phyloP scores from a whole-genome alignment of 371 early-diverging fungal species.

The Dichotomocladium elegans region DNA sequence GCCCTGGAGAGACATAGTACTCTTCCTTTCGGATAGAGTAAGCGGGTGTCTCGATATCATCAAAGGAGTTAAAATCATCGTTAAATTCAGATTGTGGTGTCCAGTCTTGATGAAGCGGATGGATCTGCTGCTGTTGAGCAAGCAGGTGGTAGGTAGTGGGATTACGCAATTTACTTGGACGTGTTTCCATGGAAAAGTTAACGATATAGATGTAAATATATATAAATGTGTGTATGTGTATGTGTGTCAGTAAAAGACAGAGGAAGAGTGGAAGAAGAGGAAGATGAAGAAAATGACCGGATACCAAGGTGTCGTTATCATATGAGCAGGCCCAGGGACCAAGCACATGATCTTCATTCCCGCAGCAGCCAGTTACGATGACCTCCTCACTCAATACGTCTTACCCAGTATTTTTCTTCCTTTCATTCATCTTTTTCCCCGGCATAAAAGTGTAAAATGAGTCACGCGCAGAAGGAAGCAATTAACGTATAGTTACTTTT shows the following conservation, averaged over 20 bases:
- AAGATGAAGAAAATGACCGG: neutral
- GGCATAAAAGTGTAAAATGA: too few relatives aligned
- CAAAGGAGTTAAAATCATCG: conserved; percentile 10
- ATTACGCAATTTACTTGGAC: conserved; percentile 10
- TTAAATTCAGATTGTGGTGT: neutral
- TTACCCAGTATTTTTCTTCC: too few relatives aligned
- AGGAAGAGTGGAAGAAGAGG: neutral
- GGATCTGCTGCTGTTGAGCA: conserved; percentile 7
- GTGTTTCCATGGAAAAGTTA: neutral
- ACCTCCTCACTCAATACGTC: too few relatives aligned
- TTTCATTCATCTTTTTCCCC: too few relatives aligned
- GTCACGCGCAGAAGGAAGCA: too few relatives aligned
- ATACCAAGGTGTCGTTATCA: too few relatives aligned
- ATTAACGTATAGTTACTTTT: too few relatives aligned
- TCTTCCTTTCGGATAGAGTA: neutral
- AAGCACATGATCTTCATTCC: neutral
- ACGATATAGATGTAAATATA: neutral
- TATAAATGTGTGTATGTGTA: neutral
- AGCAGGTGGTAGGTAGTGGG: conserved; percentile 9
- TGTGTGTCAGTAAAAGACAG: conserved; percentile 1
- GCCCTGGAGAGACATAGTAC: neutral
- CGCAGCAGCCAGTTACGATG: too few relatives aligned
- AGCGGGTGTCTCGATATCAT: conserved; percentile 11
- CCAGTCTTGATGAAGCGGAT: neutral
- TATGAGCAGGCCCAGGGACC: neutral